Base-by-base conservation (phyloP, 495 filamentous ascomycete genomes). In the Poronia punctata region DNA sequence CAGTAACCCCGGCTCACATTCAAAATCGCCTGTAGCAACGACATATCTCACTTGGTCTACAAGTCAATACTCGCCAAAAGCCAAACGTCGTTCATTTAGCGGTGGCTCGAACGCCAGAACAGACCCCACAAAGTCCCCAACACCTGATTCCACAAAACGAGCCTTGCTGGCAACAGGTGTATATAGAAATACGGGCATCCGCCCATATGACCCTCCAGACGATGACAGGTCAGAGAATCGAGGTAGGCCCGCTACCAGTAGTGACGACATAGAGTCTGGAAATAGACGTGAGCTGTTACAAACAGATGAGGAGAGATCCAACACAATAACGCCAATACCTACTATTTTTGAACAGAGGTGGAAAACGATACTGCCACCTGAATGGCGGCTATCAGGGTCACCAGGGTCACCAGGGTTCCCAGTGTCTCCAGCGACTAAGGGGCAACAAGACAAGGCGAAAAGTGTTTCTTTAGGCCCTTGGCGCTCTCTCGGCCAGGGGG, bases 11-110 rank as follows among this genome's bases (percentile, higher is more conserved):
- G 8, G 17, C 5, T 33, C 31, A 19, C 31, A 18, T 19, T 18
- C 42, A 33, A 24, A n/a, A 3, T 33, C 49, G 10, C 32, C 35
- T 22, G 46, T 33, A 30, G 40, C 43, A 12, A 62, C 51, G 10
- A 55, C 44, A 28, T 57, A 48, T 33, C 52, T 57, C 14, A 57
- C 55, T 7, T 62, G 60, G 62, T 55, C 60, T 5, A 58, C 21
- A 15, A 57, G 48, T 38, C 38, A 53, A 3, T 21, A 46, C 3
- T 49, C 52, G 5, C 46, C 43, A 8, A 39, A 21, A 15, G 5
- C 17, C 21, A 41, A 24, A n/a, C 21, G n/a, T 19, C 11, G 31
- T 24, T 21, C 18, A 5, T 33, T 26, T 26, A 28, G 24, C 11
- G 35, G 32, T 29, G 33, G 21, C 7, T 28, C 31, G 19, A 25